These are phyloP conservation scores for Termitomyces sp. DNA, from an alignment of 768 basidiomycete genomes.

Conservation along the genomic window DNA sequence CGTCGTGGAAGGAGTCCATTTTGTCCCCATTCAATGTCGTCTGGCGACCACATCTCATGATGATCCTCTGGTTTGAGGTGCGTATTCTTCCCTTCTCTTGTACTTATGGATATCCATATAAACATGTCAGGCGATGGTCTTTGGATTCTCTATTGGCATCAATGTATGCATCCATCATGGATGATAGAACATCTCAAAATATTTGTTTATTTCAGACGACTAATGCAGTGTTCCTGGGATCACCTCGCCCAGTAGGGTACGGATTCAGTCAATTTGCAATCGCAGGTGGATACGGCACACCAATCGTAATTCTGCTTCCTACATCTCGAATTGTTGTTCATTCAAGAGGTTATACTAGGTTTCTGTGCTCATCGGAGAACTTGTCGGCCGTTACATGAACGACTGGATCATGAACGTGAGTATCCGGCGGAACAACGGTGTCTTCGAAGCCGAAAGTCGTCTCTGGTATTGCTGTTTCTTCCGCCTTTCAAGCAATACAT, in stretches of 20 bases:
- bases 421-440: constrained; percentile 30
- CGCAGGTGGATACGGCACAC: constrained; percentile 33
- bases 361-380: constrained; percentile 31
- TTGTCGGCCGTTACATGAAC: constrained; percentile 31
- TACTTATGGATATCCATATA: neutral
- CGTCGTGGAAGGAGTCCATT: constrained; percentile 30
- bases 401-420: constrained; percentile 27
- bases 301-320: constrained; percentile 22
- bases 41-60: constrained; percentile 42
- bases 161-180: constrained; percentile 25
- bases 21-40: constrained; percentile 32
- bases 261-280: constrained; percentile 33
- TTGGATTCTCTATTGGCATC: constrained; percentile 26
- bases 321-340: too few relatives aligned
- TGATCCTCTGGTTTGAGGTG: constrained; percentile 36
- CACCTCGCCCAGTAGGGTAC: constrained; percentile 23
- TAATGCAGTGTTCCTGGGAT: constrained; percentile 18
- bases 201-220: constrained; percentile 26
- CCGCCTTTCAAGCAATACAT: neutral
- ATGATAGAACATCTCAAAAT: constrained; percentile 14
- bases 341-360: constrained; percentile 21
- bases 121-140: constrained; percentile 17
- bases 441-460: constrained; percentile 39
- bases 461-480: constrained; percentile 30
- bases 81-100: neutral